These are phyloP conservation scores for Pistacia atlantica DNA, from an alignment of 345 rosid species.

Conservation along the genomic window DNA sequence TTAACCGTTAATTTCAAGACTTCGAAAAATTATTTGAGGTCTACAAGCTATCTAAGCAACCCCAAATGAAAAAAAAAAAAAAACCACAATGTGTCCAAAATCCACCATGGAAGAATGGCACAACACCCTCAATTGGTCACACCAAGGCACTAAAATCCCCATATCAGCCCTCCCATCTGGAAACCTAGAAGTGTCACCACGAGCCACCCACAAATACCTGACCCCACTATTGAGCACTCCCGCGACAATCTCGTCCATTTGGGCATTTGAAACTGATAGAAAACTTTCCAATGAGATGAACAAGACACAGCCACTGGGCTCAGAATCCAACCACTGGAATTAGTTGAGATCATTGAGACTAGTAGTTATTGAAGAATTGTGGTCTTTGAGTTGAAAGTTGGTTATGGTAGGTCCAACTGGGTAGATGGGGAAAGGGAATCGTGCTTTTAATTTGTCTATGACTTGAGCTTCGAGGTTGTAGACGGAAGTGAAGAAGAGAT, in stretches of 20 bases:
- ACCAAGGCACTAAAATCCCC: too few species aligned
- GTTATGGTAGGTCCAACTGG: slow-evolving; percentile 39
- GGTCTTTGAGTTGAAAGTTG: neutral
- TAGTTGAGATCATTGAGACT: neutral
- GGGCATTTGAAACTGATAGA: slow-evolving; percentile 30
- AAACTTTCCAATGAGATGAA: slow-evolving; percentile 39
- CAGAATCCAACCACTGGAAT: slow-evolving; percentile 12
- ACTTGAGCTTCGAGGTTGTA: slow-evolving; percentile 29
- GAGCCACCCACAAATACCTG: neutral
- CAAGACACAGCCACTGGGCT: slow-evolving; percentile 22
- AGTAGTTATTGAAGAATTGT: neutral
- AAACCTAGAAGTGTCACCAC: too few species aligned
- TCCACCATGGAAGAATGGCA: too few species aligned
- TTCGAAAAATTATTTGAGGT: too few species aligned
- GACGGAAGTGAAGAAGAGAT: slow-evolving; percentile 28
- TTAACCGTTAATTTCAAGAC: too few species aligned
- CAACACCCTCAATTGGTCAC: too few species aligned
- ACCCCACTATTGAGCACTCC: slow-evolving; percentile 34
- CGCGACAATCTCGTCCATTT: slow-evolving; percentile 35
- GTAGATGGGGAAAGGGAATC: slow-evolving; percentile 15
- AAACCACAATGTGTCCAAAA: too few species aligned
- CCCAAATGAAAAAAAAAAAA: too few species aligned
- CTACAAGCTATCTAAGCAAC: too few species aligned
- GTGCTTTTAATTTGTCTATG: slow-evolving; percentile 4
- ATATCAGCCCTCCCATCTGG: too few species aligned